Evolutionary conservation across 176 grass and related monocot genomes (phyloP), one percentile per base, ranked within the genome.

Genomic region (Aegilops bicornis): DNA sequence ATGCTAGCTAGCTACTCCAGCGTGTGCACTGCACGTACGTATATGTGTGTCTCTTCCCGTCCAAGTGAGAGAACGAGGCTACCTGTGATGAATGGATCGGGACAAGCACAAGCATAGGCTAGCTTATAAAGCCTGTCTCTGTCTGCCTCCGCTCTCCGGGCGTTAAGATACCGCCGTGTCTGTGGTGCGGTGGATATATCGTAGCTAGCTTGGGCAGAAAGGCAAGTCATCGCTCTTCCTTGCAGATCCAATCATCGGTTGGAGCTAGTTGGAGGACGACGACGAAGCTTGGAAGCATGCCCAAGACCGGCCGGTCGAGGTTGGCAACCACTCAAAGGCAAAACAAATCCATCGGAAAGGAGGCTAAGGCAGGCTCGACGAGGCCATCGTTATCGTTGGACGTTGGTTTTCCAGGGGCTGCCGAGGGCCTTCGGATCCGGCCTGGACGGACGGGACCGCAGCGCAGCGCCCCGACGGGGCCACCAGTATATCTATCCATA

Each of bases 251-350:
- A 16, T 23, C 35, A 22, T 73, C 22, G 47, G 81, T 80, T 83
- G 89, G 64, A 17, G 64, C 29, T 30, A 33, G 35, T 16, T 52
- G 73, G 73, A 50, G 0, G 78, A 77, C 77, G 85, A 96, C 3
- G 81, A 77, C 77, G 85, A 98, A 88, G 83, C 94, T 94, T 98
- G 82, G 90, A 98, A 96, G 97, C 84, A 96, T 94, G 91, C 70
- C 87, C 86, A 96, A 98, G 79, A 54, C 50, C 50, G 50, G 48
- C 48, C 54, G 15, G 0, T 6, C 50, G 19, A 82, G 82, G 83
- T 85, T 86, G 85, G 86, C 76, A 80, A 64, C 64, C 90, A 92
- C 90, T 95, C 96, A 47, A 95, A 74, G 69, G 86, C 79, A 87
- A 87, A 83, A 45, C 70, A 4, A 45, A 43, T 1, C 17, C 16